These are phyloP conservation scores for Metschnikowia shivogae DNA, from an alignment of 805 yeast species.

Conservation along the genomic window DNA sequence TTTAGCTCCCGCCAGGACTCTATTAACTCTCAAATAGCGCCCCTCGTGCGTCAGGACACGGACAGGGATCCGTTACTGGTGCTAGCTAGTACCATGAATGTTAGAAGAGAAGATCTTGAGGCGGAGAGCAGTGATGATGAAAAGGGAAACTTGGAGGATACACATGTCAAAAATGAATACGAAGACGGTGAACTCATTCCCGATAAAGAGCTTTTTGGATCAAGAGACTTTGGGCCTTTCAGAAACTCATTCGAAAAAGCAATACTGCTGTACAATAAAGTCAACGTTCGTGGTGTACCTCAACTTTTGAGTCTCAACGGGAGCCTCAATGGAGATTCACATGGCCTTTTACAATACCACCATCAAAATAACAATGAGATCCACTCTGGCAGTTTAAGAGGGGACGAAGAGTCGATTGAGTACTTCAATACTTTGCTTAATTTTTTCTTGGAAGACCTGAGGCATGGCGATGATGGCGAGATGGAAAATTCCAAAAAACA, in stretches of 20 bases:
- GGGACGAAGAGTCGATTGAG: slow-evolving; percentile 21
- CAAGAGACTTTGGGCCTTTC: slow-evolving; percentile 10
- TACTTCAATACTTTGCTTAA: slow-evolving; percentile 43
- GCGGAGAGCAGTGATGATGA: slow-evolving; percentile 31
- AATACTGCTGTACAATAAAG: slow-evolving; percentile 17
- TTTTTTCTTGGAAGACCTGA: slow-evolving; percentile 48
- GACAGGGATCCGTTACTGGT: slow-evolving; percentile 37
- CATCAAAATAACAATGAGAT: slow-evolving; percentile 20
- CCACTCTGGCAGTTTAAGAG: slow-evolving; percentile 5
- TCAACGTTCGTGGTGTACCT: slow-evolving; percentile 9
- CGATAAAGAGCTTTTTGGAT: slow-evolving; percentile 40
- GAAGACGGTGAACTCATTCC: slow-evolving; percentile 34
- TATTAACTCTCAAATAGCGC: slow-evolving; percentile 9
- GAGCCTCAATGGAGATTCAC: slow-evolving; percentile 21
- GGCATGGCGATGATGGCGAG: neutral
- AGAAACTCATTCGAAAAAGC: slow-evolving; percentile 26
- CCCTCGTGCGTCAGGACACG: slow-evolving; percentile 32
- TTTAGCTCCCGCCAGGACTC: slow-evolving; percentile 17
- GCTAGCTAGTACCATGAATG: slow-evolving; percentile 30
- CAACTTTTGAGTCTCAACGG: slow-evolving; percentile 28
- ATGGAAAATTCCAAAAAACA: slow-evolving; percentile 9
- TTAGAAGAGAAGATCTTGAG: slow-evolving; percentile 37
- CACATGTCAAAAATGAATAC: slow-evolving; percentile 4
- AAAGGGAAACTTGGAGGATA: neutral
- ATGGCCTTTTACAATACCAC: slow-evolving; percentile 39